A percentile compares a stretch with the other conserved stretches of the same genome.
phyloP scores from a whole-genome alignment of 805 yeast species.

The Candida coleopterorum region DNA sequence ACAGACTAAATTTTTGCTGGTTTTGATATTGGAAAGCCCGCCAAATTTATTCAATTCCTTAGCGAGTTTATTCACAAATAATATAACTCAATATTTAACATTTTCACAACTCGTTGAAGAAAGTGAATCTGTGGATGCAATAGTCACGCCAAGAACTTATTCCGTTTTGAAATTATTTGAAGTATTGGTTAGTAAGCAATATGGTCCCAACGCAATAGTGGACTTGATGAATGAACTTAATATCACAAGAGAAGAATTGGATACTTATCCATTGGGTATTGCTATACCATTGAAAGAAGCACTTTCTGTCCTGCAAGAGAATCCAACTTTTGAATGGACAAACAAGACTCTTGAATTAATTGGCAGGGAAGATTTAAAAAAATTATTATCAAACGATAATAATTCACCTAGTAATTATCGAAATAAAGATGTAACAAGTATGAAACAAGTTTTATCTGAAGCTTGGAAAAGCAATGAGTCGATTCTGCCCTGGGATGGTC shows the following conservation, averaged over 20 bases:
- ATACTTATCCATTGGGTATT: constrained; percentile 72
- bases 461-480: constrained; percentile 38
- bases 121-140: constrained; percentile 50
- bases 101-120: constrained; percentile 68
- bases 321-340: constrained; percentile 46
- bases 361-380: constrained; percentile 62
- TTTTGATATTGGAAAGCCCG: constrained; percentile 47
- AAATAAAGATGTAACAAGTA: constrained; percentile 29
- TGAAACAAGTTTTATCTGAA: constrained; percentile 27
- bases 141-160: constrained; percentile 63
- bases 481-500: constrained; percentile 63
- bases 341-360: constrained; percentile 48
- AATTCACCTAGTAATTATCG: not conserved
- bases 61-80: constrained; percentile 38
- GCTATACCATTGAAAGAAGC: constrained; percentile 62
- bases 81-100: constrained; percentile 51
- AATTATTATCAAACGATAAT: constrained; percentile 7
- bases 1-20: constrained; percentile 38
- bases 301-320: constrained; percentile 48
- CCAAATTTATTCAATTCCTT: constrained; percentile 58
- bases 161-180: constrained; percentile 59
- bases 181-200: constrained; percentile 50
- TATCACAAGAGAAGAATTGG: constrained; percentile 48
- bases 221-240: constrained; percentile 57
- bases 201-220: constrained; percentile 50